Conservation (phyloP, 495 filamentous ascomycete genomes). For the Aspergillus ellipticus region DNA sequence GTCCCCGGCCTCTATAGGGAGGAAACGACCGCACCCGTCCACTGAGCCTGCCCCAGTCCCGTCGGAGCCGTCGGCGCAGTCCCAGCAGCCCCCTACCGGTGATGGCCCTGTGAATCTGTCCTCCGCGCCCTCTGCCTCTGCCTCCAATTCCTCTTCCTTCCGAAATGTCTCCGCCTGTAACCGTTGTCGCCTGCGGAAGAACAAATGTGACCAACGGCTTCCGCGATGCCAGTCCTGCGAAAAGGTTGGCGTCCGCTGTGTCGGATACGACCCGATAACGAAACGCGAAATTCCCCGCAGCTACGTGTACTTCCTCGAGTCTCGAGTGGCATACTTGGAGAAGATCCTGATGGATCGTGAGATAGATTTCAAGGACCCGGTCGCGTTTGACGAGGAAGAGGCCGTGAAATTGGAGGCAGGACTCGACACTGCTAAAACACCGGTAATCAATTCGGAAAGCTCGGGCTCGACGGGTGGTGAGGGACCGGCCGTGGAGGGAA, state of each 20-base stretch:
- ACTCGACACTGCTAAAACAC: constrained; percentile 24
- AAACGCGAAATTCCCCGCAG: constrained; percentile 91
- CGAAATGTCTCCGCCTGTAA: constrained; percentile 95
- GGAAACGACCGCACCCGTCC: constrained; percentile 40
- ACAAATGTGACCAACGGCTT: constrained; percentile 88
- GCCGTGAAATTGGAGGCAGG: constrained; percentile 36
- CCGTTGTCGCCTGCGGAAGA: constrained; percentile 86
- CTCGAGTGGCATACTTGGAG: constrained; percentile 78
- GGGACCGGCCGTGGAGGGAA: constrained; percentile 8
- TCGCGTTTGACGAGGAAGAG: constrained; percentile 68
- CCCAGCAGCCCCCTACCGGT: constrained; percentile 7
- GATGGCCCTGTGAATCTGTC: constrained; percentile 18
- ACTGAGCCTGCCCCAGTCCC: constrained; percentile 19
- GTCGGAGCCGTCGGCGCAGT: constrained; percentile 14
- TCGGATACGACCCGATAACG: constrained; percentile 93
- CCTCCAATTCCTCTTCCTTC: constrained; percentile 57
- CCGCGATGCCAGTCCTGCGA: constrained; percentile 87
- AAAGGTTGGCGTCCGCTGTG: constrained; percentile 83
- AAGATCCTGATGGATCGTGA: constrained; percentile 64
- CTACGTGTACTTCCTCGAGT: constrained; percentile 93
- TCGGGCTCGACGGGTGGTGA: constrained; percentile 15
- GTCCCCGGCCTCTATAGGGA: constrained; percentile 36
- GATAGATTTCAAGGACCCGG: constrained; percentile 68
- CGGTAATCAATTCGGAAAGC: constrained; percentile 11
- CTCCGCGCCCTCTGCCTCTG: constrained; percentile 21